Conservation (phyloP, 495 filamentous ascomycete species). For the Lindgomyces ingoldianus region DNA sequence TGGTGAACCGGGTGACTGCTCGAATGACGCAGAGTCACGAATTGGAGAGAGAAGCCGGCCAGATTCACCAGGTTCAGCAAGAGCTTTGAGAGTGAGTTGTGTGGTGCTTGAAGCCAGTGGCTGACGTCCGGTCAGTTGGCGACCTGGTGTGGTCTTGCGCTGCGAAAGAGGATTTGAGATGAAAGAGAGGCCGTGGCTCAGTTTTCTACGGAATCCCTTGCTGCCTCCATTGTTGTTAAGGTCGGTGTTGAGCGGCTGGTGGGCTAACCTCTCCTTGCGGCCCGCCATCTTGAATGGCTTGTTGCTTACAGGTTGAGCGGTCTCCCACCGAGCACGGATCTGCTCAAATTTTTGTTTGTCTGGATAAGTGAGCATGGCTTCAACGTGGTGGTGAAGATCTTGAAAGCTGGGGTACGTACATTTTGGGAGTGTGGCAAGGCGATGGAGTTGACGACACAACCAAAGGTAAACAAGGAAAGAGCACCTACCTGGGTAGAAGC, state of each 20-base stretch:
- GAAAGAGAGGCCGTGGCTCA: conserved; percentile 27
- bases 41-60: conserved; percentile 1
- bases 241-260: neutral
- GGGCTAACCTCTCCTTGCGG: conserved; percentile 20
- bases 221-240: neutral
- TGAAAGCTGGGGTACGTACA: conserved; percentile 17
- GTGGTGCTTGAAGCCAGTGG: neutral
- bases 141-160: conserved; percentile 23
- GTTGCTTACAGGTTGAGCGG: neutral
- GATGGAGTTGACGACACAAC: neutral
- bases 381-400: neutral
- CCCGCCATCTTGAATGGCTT: conserved; percentile 15
- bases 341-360: conserved; percentile 23
- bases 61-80: neutral
- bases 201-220: conserved; percentile 21
- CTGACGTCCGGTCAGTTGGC: neutral
- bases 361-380: conserved; percentile 28
- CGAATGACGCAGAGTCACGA: conserved; percentile 2
- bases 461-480: conserved; percentile 11
- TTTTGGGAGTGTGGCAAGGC: neutral
- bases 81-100: neutral
- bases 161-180: conserved; percentile 31
- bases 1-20: neutral
- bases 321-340: conserved; percentile 27
- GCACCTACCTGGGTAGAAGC: no score